Evolutionary conservation across 768 basidiomycete genomes (phyloP), one percentile per base, ranked within the genome.

Genomic region (Rhodocollybia butyracea): DNA sequence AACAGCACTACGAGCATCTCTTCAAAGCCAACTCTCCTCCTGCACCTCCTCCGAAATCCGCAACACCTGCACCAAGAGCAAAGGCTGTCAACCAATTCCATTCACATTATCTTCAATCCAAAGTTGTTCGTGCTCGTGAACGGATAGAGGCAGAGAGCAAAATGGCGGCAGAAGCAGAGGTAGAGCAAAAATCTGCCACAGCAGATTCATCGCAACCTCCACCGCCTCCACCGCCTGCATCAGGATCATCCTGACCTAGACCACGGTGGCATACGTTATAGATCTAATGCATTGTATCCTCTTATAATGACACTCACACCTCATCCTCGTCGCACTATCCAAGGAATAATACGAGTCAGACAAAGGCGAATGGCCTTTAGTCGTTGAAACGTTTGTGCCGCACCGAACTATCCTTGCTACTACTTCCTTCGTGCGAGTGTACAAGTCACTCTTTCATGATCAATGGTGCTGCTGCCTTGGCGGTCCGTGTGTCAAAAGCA

Each of bases 61-160:
- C 77, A 56, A 77, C 78, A 61, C 72, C 70, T 34, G 57, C 77
- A 38, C 63, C 77, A 13, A 73, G 79, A 34, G 81, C 76, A 66
- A 72, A 70, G 22, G 66, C 71, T 4, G 61, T 71, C 22, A 73
- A 69, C 26, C 77, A 77, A 21, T 63, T 72, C 34, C 78, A 93
- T 66, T 94, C 93, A 32, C 91, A 94, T 70, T 98, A 98, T 71
- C 78, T 98, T 12, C 95, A 96, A 68, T 95, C 93, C 30, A 99
- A 99, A 73, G 92, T 99, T n/a, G 83, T 92, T 42, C 85, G 97
- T 39, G 96, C 97, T 19, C 82, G 86, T 53, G 94, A 98, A 73
- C 85, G 97, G 73, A 86, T 98, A 80, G 90, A 97, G 68, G 95
- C 95, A 0, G 96, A 99, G 77, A 56, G 67, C 26, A 72, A 54